Conservation (phyloP, 2,329 filamentous ascomycete genomes). For the Byssoonygena ceratinophila region DNA sequence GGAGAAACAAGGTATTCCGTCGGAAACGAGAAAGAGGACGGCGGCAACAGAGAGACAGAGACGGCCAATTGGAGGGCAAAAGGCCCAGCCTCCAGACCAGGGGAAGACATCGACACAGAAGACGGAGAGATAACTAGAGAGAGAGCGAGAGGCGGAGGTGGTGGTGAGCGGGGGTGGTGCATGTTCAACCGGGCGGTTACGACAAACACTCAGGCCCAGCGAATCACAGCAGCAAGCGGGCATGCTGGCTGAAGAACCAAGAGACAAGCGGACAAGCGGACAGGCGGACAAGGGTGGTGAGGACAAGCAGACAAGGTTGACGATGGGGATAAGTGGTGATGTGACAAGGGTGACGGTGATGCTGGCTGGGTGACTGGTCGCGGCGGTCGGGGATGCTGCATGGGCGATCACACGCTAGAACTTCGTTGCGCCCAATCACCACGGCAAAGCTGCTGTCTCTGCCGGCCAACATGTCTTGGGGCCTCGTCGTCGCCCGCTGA, state of each 20-base stretch:
- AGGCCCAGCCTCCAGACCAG: background rate
- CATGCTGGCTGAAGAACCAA: too few species aligned
- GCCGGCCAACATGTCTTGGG: background rate
- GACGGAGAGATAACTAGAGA: too few species aligned
- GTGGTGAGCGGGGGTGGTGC: background rate
- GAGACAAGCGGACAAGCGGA: too few species aligned
- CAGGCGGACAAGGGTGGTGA: background rate
- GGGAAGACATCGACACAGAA: too few species aligned
- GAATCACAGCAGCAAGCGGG: conserved; percentile 1
- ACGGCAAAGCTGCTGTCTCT: background rate
- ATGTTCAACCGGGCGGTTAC: conserved; percentile 5
- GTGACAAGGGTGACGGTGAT: too few species aligned
- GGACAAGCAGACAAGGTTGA: too few species aligned
- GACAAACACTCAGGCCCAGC: background rate
- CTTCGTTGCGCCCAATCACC: conserved; percentile 2
- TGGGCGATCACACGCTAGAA: conserved; percentile 5
- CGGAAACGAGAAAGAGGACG: background rate
- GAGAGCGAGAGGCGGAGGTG: background rate
- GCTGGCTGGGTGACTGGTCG: background rate
- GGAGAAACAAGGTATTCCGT: background rate
- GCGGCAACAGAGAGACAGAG: conserved; percentile 5
- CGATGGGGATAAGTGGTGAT: too few species aligned
- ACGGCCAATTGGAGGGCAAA: background rate
- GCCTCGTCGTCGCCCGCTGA: background rate
- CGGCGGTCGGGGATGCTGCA: background rate